Evolutionary conservation across 2,329 filamentous ascomycete genomes (phyloP).

Genomic region (Hymenoscyphus scutula): DNA sequence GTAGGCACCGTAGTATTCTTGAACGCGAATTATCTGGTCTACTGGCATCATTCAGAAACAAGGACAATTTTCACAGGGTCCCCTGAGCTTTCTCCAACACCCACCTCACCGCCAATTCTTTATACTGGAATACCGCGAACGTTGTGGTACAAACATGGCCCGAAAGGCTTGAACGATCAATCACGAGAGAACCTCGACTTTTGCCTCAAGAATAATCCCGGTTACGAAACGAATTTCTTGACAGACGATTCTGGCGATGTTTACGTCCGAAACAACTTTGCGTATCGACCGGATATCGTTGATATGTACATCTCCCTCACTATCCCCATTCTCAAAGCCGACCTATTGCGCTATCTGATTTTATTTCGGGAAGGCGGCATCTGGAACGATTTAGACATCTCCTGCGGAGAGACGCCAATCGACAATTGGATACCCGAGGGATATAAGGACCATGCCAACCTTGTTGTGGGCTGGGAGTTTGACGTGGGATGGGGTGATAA

Average conservation of each 20-base stretch:
- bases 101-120: not conserved
- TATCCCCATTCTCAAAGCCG: slow-evolving; percentile 40
- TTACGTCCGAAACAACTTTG: slow-evolving; percentile 36
- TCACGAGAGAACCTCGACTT: slow-evolving; percentile 35
- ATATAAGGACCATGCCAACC: slow-evolving; percentile 31
- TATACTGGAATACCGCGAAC: slow-evolving; percentile 33
- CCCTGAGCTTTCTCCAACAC: not conserved
- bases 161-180: slow-evolving; percentile 37
- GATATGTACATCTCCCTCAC: slow-evolving; percentile 35
- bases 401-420: slow-evolving; percentile 34
- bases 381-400: slow-evolving; percentile 42
- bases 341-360: slow-evolving; percentile 42
- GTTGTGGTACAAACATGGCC: slow-evolving; percentile 42
- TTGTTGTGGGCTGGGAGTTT: slow-evolving; percentile 42
- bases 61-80: slow-evolving; percentile 8
- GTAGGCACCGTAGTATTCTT: not conserved
- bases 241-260: slow-evolving; percentile 28
- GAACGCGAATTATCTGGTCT: not conserved
- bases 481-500: slow-evolving; percentile 28
- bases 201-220: slow-evolving; percentile 34
- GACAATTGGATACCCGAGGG: slow-evolving; percentile 38
- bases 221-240: slow-evolving; percentile 31
- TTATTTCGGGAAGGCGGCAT: slow-evolving; percentile 40
- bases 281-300: slow-evolving; percentile 37
- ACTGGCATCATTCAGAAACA: not conserved